Conservation (phyloP, 1,139 yeast species). For the Scheffersomyces insectosa region DNA sequence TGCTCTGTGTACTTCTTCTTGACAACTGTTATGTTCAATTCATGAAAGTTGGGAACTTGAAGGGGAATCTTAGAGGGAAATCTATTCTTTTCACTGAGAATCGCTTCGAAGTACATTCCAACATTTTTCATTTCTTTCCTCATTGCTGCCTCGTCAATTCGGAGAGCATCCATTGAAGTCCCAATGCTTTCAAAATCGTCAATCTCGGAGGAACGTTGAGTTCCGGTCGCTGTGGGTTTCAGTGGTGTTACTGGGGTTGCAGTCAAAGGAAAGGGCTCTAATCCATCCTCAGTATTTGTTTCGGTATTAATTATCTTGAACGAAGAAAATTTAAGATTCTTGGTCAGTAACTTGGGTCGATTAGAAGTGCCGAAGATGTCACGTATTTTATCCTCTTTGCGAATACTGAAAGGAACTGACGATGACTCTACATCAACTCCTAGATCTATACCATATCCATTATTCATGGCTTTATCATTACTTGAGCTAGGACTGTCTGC, state of each 20-base stretch:
- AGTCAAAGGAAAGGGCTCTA: no score
- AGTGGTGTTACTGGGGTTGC: not conserved
- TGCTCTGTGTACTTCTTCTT: slow-evolving; percentile 16
- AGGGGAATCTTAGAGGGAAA: slow-evolving; percentile 27
- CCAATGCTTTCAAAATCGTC: not conserved
- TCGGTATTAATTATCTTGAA: not conserved
- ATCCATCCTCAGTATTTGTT: not conserved
- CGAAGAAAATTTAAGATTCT: not conserved
- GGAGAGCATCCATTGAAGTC: not conserved
- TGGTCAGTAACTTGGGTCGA: not conserved
- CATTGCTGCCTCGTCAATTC: slow-evolving; percentile 1
- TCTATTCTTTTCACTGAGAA: slow-evolving; percentile 3
- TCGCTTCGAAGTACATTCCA: slow-evolving; percentile 1
- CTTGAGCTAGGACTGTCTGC: not conserved
- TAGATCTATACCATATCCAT: slow-evolving; percentile 38
- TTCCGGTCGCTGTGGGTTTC: no score
- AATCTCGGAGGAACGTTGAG: not conserved
- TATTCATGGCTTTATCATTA: slow-evolving; percentile 1
- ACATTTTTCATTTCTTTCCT: not conserved
- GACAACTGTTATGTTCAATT: slow-evolving; percentile 24
- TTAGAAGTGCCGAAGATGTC: slow-evolving; percentile 17
- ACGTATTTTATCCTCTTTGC: slow-evolving; percentile 30
- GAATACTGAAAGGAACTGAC: slow-evolving; percentile 35
- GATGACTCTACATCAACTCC: slow-evolving; percentile 34
- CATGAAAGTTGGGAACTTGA: slow-evolving; percentile 24